Evolutionary conservation across 805 yeast species (phyloP).

Genomic region (Metschnikowia borealis): DNA sequence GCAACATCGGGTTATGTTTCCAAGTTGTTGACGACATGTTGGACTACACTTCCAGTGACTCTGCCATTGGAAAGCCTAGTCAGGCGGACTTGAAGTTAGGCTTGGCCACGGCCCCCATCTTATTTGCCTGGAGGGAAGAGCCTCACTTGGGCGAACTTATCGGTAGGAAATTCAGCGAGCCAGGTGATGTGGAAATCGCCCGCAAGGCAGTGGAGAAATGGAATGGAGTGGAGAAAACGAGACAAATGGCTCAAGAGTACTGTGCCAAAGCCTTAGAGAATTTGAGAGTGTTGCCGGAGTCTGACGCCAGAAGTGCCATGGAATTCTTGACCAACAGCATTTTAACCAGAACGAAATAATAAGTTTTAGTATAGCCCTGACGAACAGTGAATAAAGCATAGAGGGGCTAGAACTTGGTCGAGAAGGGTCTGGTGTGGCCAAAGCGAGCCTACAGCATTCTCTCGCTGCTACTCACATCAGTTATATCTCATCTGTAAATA

Average conservation of each 20-base stretch:
- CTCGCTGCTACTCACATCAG: neutral
- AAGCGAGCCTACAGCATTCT: neutral
- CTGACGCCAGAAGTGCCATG: conserved; percentile 85
- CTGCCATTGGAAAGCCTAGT: conserved; percentile 87
- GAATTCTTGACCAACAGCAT: conserved; percentile 80
- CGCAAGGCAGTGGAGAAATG: conserved; percentile 65
- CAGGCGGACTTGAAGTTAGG: conserved; percentile 94
- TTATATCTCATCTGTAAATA: neutral
- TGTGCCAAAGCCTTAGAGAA: conserved; percentile 71
- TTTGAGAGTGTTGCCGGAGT: conserved; percentile 73
- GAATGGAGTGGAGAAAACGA: conserved; percentile 74
- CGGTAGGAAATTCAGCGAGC: conserved; percentile 71
- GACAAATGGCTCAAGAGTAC: conserved; percentile 71
- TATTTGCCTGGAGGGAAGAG: conserved; percentile 88
- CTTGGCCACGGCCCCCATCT: conserved; percentile 92
- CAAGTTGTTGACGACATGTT: conserved; percentile 95
- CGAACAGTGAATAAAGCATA: neutral
- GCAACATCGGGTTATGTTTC: conserved; percentile 91
- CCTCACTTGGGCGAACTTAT: conserved; percentile 84
- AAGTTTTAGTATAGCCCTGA: neutral
- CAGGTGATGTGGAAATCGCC: conserved; percentile 85
- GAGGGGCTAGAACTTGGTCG: neutral
- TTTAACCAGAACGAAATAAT: conserved; percentile 70
- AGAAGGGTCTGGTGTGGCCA: neutral
- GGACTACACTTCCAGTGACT: conserved; percentile 87